phyloP scores from a whole-genome alignment of 1,284 basidiomycete genomes.

The Rhodotorula sp. region DNA sequence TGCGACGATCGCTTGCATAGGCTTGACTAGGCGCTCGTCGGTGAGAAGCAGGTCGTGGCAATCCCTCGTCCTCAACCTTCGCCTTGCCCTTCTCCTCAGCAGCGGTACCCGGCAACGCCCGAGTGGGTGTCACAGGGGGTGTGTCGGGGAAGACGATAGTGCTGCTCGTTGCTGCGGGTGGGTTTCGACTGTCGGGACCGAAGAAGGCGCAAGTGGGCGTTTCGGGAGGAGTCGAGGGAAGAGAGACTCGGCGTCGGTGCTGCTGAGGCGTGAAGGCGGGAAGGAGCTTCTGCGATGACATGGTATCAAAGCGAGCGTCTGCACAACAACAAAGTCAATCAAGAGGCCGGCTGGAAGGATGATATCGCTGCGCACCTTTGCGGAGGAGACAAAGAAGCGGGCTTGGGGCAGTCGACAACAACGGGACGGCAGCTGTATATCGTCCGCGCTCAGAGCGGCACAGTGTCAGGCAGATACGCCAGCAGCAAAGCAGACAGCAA shows the following conservation, averaged over 20 bases:
- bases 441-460: too few species aligned
- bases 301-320: neutral
- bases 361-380: too few species aligned
- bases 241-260: constrained; percentile 17
- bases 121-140: constrained; percentile 14
- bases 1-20: constrained; percentile 22
- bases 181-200: neutral
- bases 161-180: neutral
- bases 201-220: constrained; percentile 20
- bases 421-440: too few species aligned
- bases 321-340: too few species aligned
- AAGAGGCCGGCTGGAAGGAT: too few species aligned
- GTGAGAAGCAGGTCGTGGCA: neutral
- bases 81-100: neutral
- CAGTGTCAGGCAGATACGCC: too few species aligned
- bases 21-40: neutral
- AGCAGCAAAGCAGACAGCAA: too few species aligned
- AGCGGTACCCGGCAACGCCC: neutral
- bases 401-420: too few species aligned
- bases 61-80: neutral
- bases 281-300: neutral
- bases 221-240: constrained; percentile 19
- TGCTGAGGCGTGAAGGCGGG: neutral
- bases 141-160: constrained; percentile 6
- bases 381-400: too few species aligned